phyloP scores from a whole-genome alignment of 2,329 filamentous ascomycete genomes.

The Elsinoe arachidis region DNA sequence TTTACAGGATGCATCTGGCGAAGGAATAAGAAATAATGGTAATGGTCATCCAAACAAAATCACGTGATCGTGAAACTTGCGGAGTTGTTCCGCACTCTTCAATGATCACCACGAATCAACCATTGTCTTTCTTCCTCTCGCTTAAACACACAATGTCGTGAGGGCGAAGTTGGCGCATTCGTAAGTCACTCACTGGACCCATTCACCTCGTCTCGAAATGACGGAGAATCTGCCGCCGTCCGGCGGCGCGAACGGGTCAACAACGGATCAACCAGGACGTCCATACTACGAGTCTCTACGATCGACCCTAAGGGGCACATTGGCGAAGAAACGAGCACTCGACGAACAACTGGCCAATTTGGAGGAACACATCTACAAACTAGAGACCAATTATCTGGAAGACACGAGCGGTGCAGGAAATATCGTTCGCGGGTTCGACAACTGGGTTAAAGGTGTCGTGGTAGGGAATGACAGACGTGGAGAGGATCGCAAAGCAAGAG shows the following conservation, averaged over 20 bases:
- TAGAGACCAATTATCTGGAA: conserved; percentile 83
- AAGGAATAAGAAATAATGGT: neutral
- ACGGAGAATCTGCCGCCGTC: conserved; percentile 39
- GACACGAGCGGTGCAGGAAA: conserved; percentile 78
- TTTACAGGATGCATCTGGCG: too few species aligned
- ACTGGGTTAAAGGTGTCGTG: conserved; percentile 81
- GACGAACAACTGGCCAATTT: conserved; percentile 42
- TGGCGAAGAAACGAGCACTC: conserved; percentile 56
- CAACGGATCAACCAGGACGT: conserved; percentile 38
- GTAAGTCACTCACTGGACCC: neutral
- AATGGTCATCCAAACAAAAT: neutral
- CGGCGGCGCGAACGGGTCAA: conserved; percentile 26
- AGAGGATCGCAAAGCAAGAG: conserved; percentile 54
- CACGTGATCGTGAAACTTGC: neutral
- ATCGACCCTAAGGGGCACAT: conserved; percentile 56
- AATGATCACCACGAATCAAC: too few species aligned
- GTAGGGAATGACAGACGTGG: conserved; percentile 32
- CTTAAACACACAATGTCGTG: neutral
- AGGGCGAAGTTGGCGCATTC: neutral
- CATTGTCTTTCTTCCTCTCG: neutral
- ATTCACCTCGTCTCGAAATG: conserved; percentile 28
- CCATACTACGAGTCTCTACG: conserved; percentile 66
- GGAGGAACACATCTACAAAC: conserved; percentile 76
- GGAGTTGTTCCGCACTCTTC: neutral
- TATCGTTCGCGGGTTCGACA: conserved; percentile 96